These are phyloP conservation scores for Pyrenochaeta sp. DNA, from an alignment of 2,329 filamentous ascomycete species.

Conservation along the genomic window DNA sequence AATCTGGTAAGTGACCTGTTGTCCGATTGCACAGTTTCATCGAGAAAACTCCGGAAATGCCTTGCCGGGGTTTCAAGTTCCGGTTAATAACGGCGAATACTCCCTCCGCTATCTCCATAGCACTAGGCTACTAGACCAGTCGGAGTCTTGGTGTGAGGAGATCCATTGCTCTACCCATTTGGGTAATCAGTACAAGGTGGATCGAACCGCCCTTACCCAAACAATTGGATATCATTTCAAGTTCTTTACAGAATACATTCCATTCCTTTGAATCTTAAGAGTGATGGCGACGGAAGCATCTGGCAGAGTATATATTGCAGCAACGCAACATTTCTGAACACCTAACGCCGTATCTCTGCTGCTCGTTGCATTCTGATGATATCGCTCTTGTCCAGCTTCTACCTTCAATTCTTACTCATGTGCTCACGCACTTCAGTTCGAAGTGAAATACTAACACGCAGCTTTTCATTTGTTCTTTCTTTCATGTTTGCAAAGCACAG, in stretches of 20 bases:
- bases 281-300: background rate
- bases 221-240: background rate
- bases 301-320: background rate
- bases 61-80: background rate
- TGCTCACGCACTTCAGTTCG: background rate
- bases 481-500: constrained; percentile 10
- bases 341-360: background rate
- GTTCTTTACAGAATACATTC: background rate
- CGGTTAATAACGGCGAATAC: background rate
- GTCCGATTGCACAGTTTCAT: background rate
- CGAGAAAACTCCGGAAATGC: background rate
- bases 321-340: background rate
- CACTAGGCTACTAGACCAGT: background rate
- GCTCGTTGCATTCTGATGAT: background rate
- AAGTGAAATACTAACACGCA: background rate
- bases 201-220: background rate
- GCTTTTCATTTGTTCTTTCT: constrained; percentile 5
- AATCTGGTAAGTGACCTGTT: background rate
- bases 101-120: background rate
- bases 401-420: background rate
- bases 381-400: background rate
- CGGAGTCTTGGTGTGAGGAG: background rate
- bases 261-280: background rate
- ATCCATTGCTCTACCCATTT: background rate
- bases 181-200: background rate